Conservation (phyloP, 345 rosid species). For the Eucalyptus caleyi region DNA sequence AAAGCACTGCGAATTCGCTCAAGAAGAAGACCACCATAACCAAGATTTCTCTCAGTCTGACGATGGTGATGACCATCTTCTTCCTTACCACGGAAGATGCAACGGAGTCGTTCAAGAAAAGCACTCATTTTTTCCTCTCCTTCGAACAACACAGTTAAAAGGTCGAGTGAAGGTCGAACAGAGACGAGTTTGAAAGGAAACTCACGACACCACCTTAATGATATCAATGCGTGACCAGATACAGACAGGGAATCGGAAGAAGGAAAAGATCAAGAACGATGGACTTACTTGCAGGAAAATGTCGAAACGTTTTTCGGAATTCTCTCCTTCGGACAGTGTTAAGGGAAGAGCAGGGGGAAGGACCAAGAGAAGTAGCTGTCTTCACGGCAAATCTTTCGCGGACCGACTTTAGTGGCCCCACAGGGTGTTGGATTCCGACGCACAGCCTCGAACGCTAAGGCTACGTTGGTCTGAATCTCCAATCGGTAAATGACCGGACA, state of each 20-base stretch:
- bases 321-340: not conserved
- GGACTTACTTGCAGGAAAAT: not conserved
- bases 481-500: too few species aligned
- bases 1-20: not conserved
- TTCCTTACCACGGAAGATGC: not conserved
- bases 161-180: not conserved
- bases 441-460: not conserved
- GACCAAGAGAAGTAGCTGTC: not conserved
- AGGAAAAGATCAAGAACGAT: not conserved
- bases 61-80: not conserved
- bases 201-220: not conserved
- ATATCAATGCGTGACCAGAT: too few species aligned
- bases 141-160: not conserved
- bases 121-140: not conserved
- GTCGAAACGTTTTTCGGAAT: not conserved
- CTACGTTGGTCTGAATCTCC: too few species aligned
- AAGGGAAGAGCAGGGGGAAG: not conserved
- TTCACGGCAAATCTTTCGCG: not conserved
- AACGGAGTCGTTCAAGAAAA: not conserved
- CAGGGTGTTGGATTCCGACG: not conserved
- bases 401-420: not conserved
- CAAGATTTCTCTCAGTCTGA: not conserved
- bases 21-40: not conserved
- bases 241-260: not conserved
- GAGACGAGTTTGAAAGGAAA: not conserved